Percentiles rank a stretch among this genome's conserved stretches.
Evolutionary conservation across 495 filamentous ascomycete genomes (phyloP).

Genomic region (Neurospora intermedia): DNA sequence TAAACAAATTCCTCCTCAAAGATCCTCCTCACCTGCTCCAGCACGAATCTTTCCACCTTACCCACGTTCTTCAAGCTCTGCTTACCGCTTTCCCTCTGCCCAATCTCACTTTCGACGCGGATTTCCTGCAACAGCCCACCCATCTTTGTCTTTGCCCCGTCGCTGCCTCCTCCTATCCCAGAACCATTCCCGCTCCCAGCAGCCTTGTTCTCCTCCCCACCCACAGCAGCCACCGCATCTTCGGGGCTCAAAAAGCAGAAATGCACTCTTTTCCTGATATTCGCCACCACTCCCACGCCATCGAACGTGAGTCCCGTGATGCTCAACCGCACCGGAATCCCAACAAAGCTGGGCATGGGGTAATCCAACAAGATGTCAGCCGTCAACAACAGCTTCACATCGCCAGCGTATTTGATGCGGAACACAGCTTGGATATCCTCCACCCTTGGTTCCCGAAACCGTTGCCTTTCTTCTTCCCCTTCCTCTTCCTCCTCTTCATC

Average conservation of each 20-base stretch:
- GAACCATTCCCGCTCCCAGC: slow-evolving; percentile 17
- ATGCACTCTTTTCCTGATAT: slow-evolving; percentile 72
- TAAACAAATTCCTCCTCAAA: slow-evolving; percentile 99
- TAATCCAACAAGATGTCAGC: slow-evolving; percentile 95
- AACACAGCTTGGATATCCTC: slow-evolving; percentile 84
- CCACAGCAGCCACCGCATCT: slow-evolving; percentile 63
- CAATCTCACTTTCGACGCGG: slow-evolving; percentile 93
- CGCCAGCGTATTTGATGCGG: slow-evolving; percentile 76
- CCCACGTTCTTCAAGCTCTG: slow-evolving; percentile 96
- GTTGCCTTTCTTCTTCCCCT: slow-evolving; percentile 14
- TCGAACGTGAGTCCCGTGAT: slow-evolving; percentile 93
- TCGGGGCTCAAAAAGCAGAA: slow-evolving; percentile 89
- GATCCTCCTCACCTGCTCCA: slow-evolving; percentile 91
- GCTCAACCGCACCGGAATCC: slow-evolving; percentile 80
- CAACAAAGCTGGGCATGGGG: slow-evolving; percentile 92
- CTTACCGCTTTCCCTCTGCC: slow-evolving; percentile 77
- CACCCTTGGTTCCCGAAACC: slow-evolving; percentile 39
- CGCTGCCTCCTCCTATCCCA: neutral
- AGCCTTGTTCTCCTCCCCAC: slow-evolving; percentile 36
- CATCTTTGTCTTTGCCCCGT: slow-evolving; percentile 25
- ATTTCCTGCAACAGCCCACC: slow-evolving; percentile 83
- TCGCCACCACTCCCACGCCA: slow-evolving; percentile 81
- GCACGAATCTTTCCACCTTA: slow-evolving; percentile 93
- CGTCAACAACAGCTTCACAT: slow-evolving; percentile 76
- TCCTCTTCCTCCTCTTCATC: slow-evolving; percentile 17